Percentiles rank a stretch among this genome's conserved stretches.
Evolutionary conservation across 495 filamentous ascomycete species (phyloP).

Genomic region (Neurospora discreta): DNA sequence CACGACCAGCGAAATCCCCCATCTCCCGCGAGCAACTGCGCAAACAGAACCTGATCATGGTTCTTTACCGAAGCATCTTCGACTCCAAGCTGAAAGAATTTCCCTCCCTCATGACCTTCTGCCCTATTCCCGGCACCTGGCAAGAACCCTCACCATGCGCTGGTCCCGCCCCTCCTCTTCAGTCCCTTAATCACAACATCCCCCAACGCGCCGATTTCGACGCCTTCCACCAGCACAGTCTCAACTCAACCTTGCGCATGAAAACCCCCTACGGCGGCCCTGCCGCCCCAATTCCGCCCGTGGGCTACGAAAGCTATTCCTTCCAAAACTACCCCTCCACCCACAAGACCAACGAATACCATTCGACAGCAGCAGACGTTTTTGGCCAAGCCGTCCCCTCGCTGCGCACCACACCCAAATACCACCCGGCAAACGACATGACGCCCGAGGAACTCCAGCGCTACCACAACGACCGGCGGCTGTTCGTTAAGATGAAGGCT

Average conservation of each 20-base stretch:
- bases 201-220: neutral
- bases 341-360: neutral
- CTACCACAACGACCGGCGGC: neutral
- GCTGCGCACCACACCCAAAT: conserved; percentile 4
- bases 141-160: neutral
- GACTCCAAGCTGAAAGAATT: neutral
- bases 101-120: neutral
- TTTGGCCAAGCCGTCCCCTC: neutral
- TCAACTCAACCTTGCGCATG: neutral
- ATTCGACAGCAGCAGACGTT: neutral
- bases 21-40: neutral
- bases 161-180: neutral
- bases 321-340: neutral
- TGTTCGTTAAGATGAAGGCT: neutral
- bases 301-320: neutral
- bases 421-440: conserved; percentile 6
- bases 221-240: neutral
- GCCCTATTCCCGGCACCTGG: neutral
- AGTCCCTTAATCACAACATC: neutral
- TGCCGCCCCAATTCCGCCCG: neutral
- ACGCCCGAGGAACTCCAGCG: neutral
- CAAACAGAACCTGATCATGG: neutral
- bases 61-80: neutral
- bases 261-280: neutral
- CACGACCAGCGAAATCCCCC: neutral